Evolutionary conservation across 2,329 filamentous ascomycete genomes (phyloP).

Genomic region (Exophiala phaeomuriformis): DNA sequence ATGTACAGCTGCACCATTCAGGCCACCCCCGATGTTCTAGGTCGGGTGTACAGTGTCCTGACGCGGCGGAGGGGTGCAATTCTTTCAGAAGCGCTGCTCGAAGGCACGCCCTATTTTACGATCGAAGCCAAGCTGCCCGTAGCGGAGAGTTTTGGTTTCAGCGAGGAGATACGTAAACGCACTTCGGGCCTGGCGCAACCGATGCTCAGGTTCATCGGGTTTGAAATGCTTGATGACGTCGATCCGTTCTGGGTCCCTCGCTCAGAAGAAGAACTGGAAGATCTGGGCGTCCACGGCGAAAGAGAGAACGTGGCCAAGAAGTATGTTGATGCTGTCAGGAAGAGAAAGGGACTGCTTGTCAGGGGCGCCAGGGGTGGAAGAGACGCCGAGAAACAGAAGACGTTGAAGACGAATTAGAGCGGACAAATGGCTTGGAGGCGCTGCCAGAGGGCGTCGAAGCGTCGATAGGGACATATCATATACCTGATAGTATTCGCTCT

Average conservation of each 20-base stretch:
- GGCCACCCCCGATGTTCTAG: conserved; percentile 81
- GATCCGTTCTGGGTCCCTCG: conserved; percentile 98
- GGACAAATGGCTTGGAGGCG: neutral
- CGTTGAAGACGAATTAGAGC: conserved; percentile 49
- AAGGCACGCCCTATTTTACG: conserved; percentile 93
- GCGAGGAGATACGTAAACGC: conserved; percentile 91
- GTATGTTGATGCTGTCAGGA: conserved; percentile 86
- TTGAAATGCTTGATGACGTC: conserved; percentile 75
- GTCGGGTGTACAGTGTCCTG: conserved; percentile 95
- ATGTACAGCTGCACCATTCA: conserved; percentile 99
- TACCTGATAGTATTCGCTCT: too few species aligned
- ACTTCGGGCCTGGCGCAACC: conserved; percentile 85
- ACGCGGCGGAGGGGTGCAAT: conserved; percentile 86
- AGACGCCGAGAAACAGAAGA: conserved; percentile 89
- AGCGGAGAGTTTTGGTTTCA: conserved; percentile 91
- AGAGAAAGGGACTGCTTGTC: conserved; percentile 80
- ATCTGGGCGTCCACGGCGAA: conserved; percentile 88
- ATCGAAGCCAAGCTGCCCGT: conserved; percentile 83
- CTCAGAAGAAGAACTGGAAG: conserved; percentile 93
- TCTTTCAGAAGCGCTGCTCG: conserved; percentile 82
- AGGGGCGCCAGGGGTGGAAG: conserved; percentile 65
- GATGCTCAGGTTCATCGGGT: conserved; percentile 88
- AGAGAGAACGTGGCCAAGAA: conserved; percentile 91
- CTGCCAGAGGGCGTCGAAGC: neutral
- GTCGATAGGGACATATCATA: neutral